Evolutionary conservation across 164 flowering plant genomes (phyloP).

Genomic region (Cinnamomum micranthum): DNA sequence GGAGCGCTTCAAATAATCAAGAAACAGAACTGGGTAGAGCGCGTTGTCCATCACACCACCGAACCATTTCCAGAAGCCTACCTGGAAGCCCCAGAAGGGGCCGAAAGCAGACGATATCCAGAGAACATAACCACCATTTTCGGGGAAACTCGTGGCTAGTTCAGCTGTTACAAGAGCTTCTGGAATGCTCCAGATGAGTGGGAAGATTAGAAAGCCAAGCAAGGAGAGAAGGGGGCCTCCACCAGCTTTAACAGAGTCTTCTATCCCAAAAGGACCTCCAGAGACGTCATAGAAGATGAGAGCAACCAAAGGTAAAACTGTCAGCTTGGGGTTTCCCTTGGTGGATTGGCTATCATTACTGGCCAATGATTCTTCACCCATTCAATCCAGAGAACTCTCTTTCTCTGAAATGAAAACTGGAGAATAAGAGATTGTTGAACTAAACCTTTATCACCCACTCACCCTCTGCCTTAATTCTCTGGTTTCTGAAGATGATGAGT

Average conservation of each 20-base stretch:
- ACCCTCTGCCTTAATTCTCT: neutral
- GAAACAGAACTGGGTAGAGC: constrained; percentile 75
- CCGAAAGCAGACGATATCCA: constrained; percentile 92
- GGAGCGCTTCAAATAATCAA: constrained; percentile 80
- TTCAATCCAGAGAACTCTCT: neutral
- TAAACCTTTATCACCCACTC: neutral
- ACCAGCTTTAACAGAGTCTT: constrained; percentile 78
- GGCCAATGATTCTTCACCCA: constrained; percentile 47
- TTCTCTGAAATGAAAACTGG: neutral
- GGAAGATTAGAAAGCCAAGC: constrained; percentile 78
- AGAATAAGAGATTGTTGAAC: neutral
- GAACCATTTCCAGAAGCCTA: constrained; percentile 90
- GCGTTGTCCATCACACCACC: constrained; percentile 97
- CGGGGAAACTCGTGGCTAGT: constrained; percentile 76
- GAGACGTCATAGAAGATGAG: constrained; percentile 89
- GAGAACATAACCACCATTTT: constrained; percentile 84
- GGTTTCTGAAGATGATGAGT: neutral
- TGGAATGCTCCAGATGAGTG: constrained; percentile 85
- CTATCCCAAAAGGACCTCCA: constrained; percentile 93
- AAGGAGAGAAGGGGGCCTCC: constrained; percentile 78
- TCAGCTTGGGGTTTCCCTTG: constrained; percentile 47
- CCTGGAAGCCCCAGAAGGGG: constrained; percentile 94
- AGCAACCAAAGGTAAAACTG: constrained; percentile 70
- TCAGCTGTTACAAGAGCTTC: constrained; percentile 89
- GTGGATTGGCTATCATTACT: constrained; percentile 16